Conservation (phyloP, 345 rosid genomes). For the Mercurialis annua region DNA sequence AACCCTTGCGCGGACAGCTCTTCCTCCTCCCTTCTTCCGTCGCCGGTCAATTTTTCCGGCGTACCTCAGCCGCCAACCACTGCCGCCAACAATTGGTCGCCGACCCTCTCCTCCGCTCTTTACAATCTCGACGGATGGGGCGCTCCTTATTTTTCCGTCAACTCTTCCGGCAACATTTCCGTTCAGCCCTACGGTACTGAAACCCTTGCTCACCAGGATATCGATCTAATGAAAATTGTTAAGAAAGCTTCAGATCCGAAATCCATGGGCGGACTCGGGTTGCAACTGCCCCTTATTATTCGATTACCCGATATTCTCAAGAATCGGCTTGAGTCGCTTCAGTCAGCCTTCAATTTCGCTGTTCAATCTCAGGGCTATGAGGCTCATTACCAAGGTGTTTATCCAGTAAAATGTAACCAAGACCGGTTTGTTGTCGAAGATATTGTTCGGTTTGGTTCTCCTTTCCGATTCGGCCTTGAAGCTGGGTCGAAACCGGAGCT, state of each 20-base stretch:
- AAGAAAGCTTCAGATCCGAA: conserved; percentile 80
- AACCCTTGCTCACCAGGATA: conserved; percentile 74
- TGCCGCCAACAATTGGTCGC: conserved; percentile 53
- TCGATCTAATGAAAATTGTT: conserved; percentile 72
- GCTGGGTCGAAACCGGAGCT: conserved; percentile 99
- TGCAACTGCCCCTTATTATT: conserved; percentile 71
- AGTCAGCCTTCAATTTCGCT: conserved; percentile 71
- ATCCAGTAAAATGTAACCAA: conserved; percentile 94
- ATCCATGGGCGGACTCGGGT: conserved; percentile 67
- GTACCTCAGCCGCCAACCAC: conserved; percentile 23
- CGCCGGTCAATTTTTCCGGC: conserved; percentile 32
- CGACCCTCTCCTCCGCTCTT: conserved; percentile 59
- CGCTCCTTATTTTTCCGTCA: conserved; percentile 77
- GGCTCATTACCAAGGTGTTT: conserved; percentile 84
- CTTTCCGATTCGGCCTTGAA: conserved; percentile 79
- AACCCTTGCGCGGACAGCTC: conserved; percentile 53
- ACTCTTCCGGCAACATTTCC: conserved; percentile 62
- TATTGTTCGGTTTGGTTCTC: conserved; percentile 67
- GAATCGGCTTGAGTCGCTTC: conserved; percentile 76
- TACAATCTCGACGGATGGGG: conserved; percentile 83
- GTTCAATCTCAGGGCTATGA: conserved; percentile 52
- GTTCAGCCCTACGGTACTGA: conserved; percentile 63
- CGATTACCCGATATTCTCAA: conserved; percentile 84
- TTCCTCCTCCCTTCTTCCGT: conserved; percentile 31
- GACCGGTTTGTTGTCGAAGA: conserved; percentile 86